These are phyloP conservation scores for Coemansia sp. DNA, from an alignment of 192 early-diverging fungal genomes.

Conservation along the genomic window DNA sequence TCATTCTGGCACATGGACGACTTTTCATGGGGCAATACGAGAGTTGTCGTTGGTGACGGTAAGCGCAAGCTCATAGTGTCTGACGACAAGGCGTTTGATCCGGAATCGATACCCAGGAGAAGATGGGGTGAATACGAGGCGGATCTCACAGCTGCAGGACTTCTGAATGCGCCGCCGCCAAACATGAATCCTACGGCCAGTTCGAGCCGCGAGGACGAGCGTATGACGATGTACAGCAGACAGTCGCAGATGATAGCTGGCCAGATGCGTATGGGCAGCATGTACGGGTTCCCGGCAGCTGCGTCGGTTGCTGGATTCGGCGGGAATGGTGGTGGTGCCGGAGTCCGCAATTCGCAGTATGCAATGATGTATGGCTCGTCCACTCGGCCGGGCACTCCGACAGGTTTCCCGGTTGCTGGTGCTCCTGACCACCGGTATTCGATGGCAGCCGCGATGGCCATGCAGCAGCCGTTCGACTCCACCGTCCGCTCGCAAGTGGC, in stretches of 20 bases:
- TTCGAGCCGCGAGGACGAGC: conserved; percentile 25
- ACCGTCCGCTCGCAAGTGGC: conserved; percentile 22
- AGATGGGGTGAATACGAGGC: conserved; percentile 88
- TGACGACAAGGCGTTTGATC: conserved; percentile 85
- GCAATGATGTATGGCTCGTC: neutral
- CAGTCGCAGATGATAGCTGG: conserved; percentile 27
- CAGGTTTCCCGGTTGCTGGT: neutral
- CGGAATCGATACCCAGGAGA: conserved; percentile 80
- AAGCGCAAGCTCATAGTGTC: conserved; percentile 65
- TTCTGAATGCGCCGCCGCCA: conserved; percentile 42
- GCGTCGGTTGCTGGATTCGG: conserved; percentile 24
- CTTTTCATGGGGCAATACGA: conserved; percentile 98
- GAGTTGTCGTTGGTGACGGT: conserved; percentile 73
- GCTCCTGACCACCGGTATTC: conserved; percentile 10
- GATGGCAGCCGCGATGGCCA: conserved; percentile 6
- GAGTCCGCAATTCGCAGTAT: neutral
- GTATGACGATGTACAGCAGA: conserved; percentile 31
- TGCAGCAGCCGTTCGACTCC: conserved; percentile 9
- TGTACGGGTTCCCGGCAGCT: conserved; percentile 8
- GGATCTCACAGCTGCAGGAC: conserved; percentile 52
- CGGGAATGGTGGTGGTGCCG: conserved; percentile 14
- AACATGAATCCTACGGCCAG: conserved; percentile 55
- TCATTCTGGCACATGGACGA: conserved; percentile 99
- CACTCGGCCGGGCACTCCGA: neutral
- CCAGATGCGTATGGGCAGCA: conserved; percentile 19